Conservation (phyloP, 257 asterid species). For the Penstemon davidsonii region DNA sequence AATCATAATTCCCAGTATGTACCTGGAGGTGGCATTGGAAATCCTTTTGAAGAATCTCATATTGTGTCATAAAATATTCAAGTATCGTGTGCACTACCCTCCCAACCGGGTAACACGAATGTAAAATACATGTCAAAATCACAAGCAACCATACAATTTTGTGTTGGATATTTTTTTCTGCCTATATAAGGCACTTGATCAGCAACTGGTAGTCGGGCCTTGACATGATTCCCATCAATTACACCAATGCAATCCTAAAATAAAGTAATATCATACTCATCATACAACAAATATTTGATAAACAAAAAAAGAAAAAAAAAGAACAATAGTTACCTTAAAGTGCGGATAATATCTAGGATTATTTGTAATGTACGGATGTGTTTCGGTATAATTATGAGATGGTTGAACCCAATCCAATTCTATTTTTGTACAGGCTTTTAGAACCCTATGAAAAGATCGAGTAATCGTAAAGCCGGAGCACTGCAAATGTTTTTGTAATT, state of each 20-base stretch:
- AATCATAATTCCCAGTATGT: not conserved
- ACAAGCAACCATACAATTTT: not conserved
- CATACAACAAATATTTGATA: too few species aligned
- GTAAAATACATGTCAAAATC: conserved; percentile 7
- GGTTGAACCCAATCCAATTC: not conserved
- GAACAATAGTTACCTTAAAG: too few species aligned
- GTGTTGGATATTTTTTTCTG: not conserved
- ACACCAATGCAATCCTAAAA: not conserved
- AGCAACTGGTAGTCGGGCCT: not conserved
- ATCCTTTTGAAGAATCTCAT: not conserved
- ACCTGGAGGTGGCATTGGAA: not conserved
- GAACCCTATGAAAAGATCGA: not conserved
- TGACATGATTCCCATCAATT: not conserved
- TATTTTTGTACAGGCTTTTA: not conserved
- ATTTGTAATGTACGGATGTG: not conserved
- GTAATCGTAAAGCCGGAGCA: not conserved
- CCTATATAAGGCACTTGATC: not conserved
- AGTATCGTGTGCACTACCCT: not conserved
- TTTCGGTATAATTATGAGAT: not conserved
- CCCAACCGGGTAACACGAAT: not conserved
- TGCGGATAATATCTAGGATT: not conserved
- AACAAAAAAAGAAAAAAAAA: too few species aligned
- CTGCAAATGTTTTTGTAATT: not conserved
- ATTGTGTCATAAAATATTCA: not conserved
- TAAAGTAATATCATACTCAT: too few species aligned